Evolutionary conservation across 2,329 filamentous ascomycete genomes (phyloP).

Genomic region (Hymenoscyphus albidus): DNA sequence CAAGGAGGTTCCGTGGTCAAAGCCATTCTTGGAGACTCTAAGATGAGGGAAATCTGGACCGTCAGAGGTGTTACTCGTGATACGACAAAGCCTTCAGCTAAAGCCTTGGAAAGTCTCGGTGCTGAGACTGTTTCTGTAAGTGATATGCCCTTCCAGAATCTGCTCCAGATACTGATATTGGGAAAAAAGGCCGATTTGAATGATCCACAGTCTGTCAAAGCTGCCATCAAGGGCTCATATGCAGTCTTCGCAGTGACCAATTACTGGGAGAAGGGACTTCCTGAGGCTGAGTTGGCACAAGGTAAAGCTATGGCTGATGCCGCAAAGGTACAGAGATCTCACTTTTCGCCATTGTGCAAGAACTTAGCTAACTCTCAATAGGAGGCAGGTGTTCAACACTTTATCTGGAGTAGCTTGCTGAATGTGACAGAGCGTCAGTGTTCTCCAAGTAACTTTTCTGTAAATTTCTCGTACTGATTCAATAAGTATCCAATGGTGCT

Average conservation of each 20-base stretch:
- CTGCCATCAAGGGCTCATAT: constrained; percentile 32
- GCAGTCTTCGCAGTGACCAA: constrained; percentile 35
- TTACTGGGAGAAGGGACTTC: constrained; percentile 37
- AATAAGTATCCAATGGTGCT: constrained; percentile 40
- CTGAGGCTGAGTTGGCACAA: constrained; percentile 43
- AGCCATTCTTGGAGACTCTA: constrained; percentile 45
- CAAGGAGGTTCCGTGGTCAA: constrained; percentile 52
- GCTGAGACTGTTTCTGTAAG: constrained; percentile 42
- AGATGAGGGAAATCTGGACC: constrained; percentile 38
- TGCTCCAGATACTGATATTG: background rate
- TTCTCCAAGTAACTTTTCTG: background rate
- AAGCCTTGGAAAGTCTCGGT: constrained; percentile 40
- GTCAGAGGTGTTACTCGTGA: constrained; percentile 49
- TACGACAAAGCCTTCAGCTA: constrained; percentile 39
- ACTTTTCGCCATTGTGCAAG: background rate
- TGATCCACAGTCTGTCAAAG: constrained; percentile 38
- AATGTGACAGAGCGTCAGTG: constrained; percentile 40
- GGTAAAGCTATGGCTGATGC: constrained; percentile 47
- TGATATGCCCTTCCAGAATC: background rate
- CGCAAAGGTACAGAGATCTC: constrained; percentile 37
- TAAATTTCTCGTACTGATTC: constrained; percentile 6
- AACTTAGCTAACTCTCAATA: constrained; percentile 21
- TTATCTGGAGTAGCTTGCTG: constrained; percentile 45
- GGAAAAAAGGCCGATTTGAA: constrained; percentile 40
- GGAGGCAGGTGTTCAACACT: constrained; percentile 42